Base-by-base conservation (phyloP, 768 basidiomycete species). In the Collybia sordida region DNA sequence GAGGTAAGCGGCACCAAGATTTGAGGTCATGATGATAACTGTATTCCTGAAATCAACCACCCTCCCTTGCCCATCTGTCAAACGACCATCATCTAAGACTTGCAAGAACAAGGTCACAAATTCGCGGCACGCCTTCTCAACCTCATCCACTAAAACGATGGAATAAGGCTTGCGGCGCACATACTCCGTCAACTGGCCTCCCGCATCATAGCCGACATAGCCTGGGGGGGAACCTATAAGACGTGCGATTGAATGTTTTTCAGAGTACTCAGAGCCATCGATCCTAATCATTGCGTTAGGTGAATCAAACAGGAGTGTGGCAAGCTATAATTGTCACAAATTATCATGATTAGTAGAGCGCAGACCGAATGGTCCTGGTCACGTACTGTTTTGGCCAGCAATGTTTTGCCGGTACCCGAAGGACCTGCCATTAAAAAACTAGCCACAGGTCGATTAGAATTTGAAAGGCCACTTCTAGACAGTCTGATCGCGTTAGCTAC, bases 1-100 rank as follows among this genome's bases (percentile, higher is more conserved):
- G 41, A 92, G 74, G 68, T 79, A 88, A 18, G 76, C 73, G 4
- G 90, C 88, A 38, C 91, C 94, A 17, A 96, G 77, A 64, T 98
- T 98, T 42, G 90, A 93, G 3, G 94, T 96, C 84, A 96, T 89
- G 68, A 94, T 89, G 64, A 96, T 92, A 62, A 96, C 90, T 1
- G 92, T 91, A 64, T 94, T 95, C 50, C 85, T 78, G 78, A 93
- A 93, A 68, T 91, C 87, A 17, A 91, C 82, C 36, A 91, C 74
- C 53, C 89, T 83, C n/a, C 93, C 93, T 68, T 95, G 93, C 6
- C 93, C 89, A 58, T 96, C 93, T 18, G 94, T 96, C 55, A 96
- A 75, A 38, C 90, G 83, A 8, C 94, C 94, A 55, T 96, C 94
- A 57, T 97, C 94, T 39, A 97, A 80, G 22, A 95, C 90, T 66